Conservation (phyloP, 2,329 filamentous ascomycete genomes). For the Cercospora nicotianae region DNA sequence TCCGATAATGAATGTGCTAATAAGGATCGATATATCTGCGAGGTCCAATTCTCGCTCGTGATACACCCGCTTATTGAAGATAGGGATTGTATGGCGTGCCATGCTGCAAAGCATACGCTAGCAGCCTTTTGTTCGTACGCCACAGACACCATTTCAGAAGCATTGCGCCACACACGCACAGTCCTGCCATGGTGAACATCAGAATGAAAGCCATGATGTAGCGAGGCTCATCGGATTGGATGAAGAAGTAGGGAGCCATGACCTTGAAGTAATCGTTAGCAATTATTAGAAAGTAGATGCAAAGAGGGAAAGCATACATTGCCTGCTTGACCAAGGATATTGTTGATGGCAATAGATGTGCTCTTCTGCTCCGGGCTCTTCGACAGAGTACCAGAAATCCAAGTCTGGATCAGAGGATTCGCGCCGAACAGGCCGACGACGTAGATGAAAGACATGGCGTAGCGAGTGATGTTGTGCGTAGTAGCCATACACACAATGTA, state of each 20-base stretch:
- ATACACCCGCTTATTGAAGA: not conserved
- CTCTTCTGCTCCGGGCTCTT: not conserved
- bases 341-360: not conserved
- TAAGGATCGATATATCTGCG: no score
- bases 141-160: not conserved
- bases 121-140: not conserved
- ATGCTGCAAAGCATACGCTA: not conserved
- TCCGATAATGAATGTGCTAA: not conserved
- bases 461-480: slow-evolving; percentile 53
- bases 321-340: not conserved
- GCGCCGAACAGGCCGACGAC: not conserved
- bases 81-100: not conserved
- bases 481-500: slow-evolving; percentile 58
- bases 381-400: not conserved
- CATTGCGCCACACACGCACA: not conserved
- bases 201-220: not conserved
- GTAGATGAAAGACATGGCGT: slow-evolving; percentile 61
- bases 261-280: not conserved
- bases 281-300: no score
- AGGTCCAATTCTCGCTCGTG: not conserved
- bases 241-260: not conserved
- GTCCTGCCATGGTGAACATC: not conserved
- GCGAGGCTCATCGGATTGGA: not conserved
- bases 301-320: not conserved
- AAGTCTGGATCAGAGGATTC: not conserved